Evolutionary conservation across 345 rosid species (phyloP), one percentile per base, ranked within the genome.

Genomic region (sweet orange (Citrus sinensis)): DNA sequence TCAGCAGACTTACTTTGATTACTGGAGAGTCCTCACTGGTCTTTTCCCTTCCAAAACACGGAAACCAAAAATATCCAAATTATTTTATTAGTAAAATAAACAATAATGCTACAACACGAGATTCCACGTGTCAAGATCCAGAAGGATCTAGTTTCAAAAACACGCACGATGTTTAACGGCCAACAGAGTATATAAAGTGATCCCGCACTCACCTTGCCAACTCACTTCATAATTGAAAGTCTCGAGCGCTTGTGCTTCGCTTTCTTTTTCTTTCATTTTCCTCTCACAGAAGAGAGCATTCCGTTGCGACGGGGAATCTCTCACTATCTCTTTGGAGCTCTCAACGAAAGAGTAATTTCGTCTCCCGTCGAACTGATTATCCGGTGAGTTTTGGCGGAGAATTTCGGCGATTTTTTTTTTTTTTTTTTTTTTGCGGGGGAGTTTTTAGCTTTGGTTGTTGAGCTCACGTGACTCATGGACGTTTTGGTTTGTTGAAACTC

Each of bases 321-420:
- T 37, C 46, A 9, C 16, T 78, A 4, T 13, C 11, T 4, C 9
- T n/a, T 35, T 25, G 4, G 69, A 64, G 46, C 35, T 63, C 22
- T 54, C 64, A 22, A 29, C 27, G 61, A 24, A 37, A 9, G 61
- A 24, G 71, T 58, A 37, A 46, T 64, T 61, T 69, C 66, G 10
- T 66, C 65, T 32, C 71, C 17, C 51, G 17, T 46, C 51, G 42
- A 58, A 70, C 19, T 65, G 3, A 24, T 55, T 22, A 46, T 49
- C 81, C 35, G 83, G 86, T 83, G 83, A 83, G 85, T 83, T 80
- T 74, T 67, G 77, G 62, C 76, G 78, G 70, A 46, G 65, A 60
- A 49, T 73, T 39, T 79, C 27, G n/a, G 25, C 2, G 22, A 10
- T 68, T 6, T 35, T 30, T 29, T 2, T 30, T 30, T 73, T 6